Evolutionary conservation across 2,329 filamentous ascomycete genomes (phyloP).

Genomic region (Pseudogymnoascus verrucosus): DNA sequence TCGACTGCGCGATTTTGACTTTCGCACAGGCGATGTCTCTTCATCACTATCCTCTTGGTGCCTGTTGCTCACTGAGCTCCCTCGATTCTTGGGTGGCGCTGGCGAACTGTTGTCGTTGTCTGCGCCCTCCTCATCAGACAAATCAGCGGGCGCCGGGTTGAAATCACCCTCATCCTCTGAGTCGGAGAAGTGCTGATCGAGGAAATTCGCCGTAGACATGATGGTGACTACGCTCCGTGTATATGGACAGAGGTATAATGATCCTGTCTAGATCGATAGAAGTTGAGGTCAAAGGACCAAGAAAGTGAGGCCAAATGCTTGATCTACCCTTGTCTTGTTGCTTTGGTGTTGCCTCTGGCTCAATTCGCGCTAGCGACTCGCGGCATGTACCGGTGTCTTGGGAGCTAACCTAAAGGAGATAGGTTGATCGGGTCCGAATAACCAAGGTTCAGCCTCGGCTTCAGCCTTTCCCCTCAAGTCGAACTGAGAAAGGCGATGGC

Average conservation of each 20-base stretch:
- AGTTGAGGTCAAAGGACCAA: conserved; percentile 8
- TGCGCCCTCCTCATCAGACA: conserved; percentile 62
- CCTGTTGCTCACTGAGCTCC: conserved; percentile 22
- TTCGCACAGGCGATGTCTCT: conserved; percentile 35
- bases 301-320: conserved; percentile 8
- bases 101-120: conserved; percentile 22
- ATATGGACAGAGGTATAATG: conserved; percentile 2
- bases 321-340: conserved; percentile 6
- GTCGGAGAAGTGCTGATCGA: conserved; percentile 38
- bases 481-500: neutral
- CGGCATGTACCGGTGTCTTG: neutral
- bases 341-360: conserved; percentile 9
- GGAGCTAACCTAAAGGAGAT: neutral
- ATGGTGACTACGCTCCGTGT: neutral
- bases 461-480: conserved; percentile 8
- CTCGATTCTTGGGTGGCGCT: conserved; percentile 22
- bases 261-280: conserved; percentile 3
- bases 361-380: conserved; percentile 2
- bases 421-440: neutral
- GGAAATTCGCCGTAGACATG: conserved; percentile 10
- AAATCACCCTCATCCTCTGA: conserved; percentile 82
- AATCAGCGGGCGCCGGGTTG: conserved; percentile 69
- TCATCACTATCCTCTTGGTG: conserved; percentile 38
- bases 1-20: conserved; percentile 34
- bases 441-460: conserved; percentile 6